Percentiles rank a stretch among this genome's conserved stretches.
Conservation (phyloP, 805 yeast genomes). For the Myxozyma nipponensis region DNA sequence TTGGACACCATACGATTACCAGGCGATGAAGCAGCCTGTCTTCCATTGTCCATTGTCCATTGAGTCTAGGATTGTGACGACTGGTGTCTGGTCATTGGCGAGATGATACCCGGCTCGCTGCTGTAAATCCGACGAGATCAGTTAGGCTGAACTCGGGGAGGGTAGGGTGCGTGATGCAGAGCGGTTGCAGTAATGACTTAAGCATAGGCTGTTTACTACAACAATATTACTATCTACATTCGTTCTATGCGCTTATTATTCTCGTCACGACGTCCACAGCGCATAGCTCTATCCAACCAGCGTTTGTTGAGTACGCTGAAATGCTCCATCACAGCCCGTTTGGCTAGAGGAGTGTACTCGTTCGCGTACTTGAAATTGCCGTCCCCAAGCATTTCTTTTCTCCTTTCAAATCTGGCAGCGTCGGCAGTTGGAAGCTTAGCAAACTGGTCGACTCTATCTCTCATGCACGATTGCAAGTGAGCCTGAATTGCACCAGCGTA, state of each 20-base stretch:
- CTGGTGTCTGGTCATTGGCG: too few relatives aligned
- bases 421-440: neutral
- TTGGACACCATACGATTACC: neutral
- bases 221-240: neutral
- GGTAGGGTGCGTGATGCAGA: too few relatives aligned
- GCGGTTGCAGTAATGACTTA: too few relatives aligned
- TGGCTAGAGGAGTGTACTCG: constrained; percentile 53
- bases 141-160: neutral
- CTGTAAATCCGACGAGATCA: neutral
- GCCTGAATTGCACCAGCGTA: constrained; percentile 57
- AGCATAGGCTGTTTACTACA: neutral
- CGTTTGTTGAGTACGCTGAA: constrained; percentile 68
- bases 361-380: constrained; percentile 64
- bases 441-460: constrained; percentile 34
- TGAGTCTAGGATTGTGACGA: too few relatives aligned
- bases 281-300: constrained; percentile 30
- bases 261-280: neutral
- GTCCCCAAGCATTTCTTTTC: constrained; percentile 62
- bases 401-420: neutral
- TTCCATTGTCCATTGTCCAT: too few relatives aligned
- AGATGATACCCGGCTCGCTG: neutral
- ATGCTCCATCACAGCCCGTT: constrained; percentile 58
- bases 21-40: too few relatives aligned
- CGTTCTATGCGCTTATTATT: neutral
- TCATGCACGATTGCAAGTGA: constrained; percentile 50